Conservation (phyloP, 1,284 basidiomycete genomes). For the Omphalotus olearius region DNA sequence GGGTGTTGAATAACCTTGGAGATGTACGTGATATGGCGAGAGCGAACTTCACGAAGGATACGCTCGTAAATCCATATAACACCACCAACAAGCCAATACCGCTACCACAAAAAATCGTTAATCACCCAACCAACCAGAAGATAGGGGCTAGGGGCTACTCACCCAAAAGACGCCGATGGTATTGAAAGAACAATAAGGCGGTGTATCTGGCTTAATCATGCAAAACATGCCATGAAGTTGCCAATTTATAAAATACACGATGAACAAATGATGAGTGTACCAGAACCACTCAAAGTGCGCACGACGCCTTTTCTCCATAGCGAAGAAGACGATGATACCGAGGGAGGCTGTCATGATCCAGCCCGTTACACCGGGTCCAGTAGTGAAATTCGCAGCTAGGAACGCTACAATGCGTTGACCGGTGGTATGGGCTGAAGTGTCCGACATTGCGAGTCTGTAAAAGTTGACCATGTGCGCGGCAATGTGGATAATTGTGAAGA, state of each 20-base stretch:
- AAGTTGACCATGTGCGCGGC: conserved; percentile 81
- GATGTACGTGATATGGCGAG: conserved; percentile 84
- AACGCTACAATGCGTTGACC: conserved; percentile 61
- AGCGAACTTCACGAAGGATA: conserved; percentile 81
- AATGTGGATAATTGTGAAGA: conserved; percentile 70
- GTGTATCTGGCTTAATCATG: conserved; percentile 86
- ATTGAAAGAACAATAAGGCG: conserved; percentile 80
- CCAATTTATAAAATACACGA: conserved; percentile 88
- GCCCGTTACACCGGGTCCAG: conserved; percentile 86
- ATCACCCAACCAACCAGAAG: conserved; percentile 3
- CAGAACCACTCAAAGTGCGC: conserved; percentile 83
- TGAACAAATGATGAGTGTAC: conserved; percentile 87
- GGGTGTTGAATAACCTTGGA: conserved; percentile 93
- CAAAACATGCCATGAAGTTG: conserved; percentile 94
- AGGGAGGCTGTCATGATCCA: conserved; percentile 84
- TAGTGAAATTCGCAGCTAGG: conserved; percentile 73
- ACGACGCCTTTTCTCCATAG: conserved; percentile 72
- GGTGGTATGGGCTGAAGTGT: conserved; percentile 46
- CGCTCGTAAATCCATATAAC: conserved; percentile 82
- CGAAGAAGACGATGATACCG: conserved; percentile 76
- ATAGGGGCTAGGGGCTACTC: conserved; percentile 24
- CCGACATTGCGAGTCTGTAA: conserved; percentile 57
- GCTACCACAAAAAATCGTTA: conserved; percentile 41
- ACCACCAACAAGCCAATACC: conserved; percentile 87
- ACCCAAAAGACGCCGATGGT: conserved; percentile 93